A percentile compares a stretch with the other conserved stretches of the same genome.
Evolutionary conservation across 2,329 filamentous ascomycete species (phyloP).

Genomic region (Penicillium sp.): DNA sequence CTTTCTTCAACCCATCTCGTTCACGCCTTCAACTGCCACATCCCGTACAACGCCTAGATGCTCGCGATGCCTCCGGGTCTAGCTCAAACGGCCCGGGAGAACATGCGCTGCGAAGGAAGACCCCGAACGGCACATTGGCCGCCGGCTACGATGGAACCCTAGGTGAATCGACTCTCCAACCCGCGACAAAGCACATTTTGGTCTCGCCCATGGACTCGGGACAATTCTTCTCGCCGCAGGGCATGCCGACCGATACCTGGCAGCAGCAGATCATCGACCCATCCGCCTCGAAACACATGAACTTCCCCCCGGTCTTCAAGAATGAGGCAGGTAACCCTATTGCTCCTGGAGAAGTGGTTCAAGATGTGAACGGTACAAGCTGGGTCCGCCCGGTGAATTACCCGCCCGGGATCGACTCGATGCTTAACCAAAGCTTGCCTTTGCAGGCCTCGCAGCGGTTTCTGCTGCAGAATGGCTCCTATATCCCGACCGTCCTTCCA

Average conservation of each 20-base stretch:
- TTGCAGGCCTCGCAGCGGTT: slow-evolving; percentile 42
- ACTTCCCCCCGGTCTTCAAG: slow-evolving; percentile 43
- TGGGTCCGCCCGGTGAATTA: slow-evolving; percentile 48
- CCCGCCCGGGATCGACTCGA: slow-evolving; percentile 59
- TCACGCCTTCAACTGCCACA: slow-evolving; percentile 40
- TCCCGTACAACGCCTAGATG: slow-evolving; percentile 38
- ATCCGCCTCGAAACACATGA: slow-evolving; percentile 33
- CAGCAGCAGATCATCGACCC: slow-evolving; percentile 31
- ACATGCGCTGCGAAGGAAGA: slow-evolving; percentile 85
- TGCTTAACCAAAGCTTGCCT: slow-evolving; percentile 58
- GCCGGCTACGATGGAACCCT: slow-evolving; percentile 87
- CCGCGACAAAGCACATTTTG: slow-evolving; percentile 79
- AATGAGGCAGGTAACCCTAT: slow-evolving; percentile 32
- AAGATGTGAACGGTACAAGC: slow-evolving; percentile 37
- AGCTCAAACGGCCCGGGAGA: slow-evolving; percentile 48
- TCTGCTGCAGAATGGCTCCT: slow-evolving; percentile 48
- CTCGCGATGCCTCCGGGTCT: slow-evolving; percentile 28
- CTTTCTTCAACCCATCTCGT: slow-evolving; percentile 29
- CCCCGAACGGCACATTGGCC: slow-evolving; percentile 87
- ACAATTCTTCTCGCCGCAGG: slow-evolving; percentile 34
- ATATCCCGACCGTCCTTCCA: slow-evolving; percentile 60
- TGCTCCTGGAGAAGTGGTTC: slow-evolving; percentile 30
- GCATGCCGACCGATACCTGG: slow-evolving; percentile 35
- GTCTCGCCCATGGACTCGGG: slow-evolving; percentile 59
- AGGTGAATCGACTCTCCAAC: slow-evolving; percentile 69